Evolutionary conservation across 169 alveolate genomes (phyloP), one percentile per base, ranked within the genome.

Genomic region (Plasmodium vinckei): DNA sequence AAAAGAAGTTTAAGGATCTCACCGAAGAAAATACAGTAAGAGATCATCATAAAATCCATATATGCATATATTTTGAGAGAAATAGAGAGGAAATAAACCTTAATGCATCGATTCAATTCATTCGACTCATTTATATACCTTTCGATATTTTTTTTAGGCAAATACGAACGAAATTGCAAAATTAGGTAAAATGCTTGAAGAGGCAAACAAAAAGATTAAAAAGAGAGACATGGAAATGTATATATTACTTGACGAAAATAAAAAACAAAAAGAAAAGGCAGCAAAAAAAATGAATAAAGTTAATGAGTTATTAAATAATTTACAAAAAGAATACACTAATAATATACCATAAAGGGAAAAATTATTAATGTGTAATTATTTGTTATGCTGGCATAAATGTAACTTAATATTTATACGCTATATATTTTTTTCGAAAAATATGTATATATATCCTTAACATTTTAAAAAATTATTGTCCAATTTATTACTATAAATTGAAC

Each of bases 201-300:
- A 67, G 13, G 82, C 90, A 51, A 82, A 82, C 44, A 82, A 82
- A 63, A 82, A 82, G 59, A 82, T 82, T 53, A 82, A 82, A 23
- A 82, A 82, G 56, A 67, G 90, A 46, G 90, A 82, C 42, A 82
- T 82, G 90, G 90, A 82, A 19, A 82, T 82, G 90, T 82, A 82
- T 49, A 82, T 82, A 17, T 64, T 82, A 49, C 67, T 82, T 27
- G 90, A 82, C 21, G 84, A 82, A 82, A 82, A 82, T 61, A 82
- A 82, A 65, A 82, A 82, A 33, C 90, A 82, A 61, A 82, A 82
- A 70, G 90, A 82, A 70, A 82, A 82, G 51, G 90, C 90, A 12
- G 90, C 90, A 27, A 82, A 82, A 67, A 82, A 82, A 82, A 82
- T 82, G 90, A 82, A 59, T 46, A 82, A 82, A 19, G 90, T 82